Conservation (phyloP, 352 stramenopile species). For the Globisporangium radiosum region DNA sequence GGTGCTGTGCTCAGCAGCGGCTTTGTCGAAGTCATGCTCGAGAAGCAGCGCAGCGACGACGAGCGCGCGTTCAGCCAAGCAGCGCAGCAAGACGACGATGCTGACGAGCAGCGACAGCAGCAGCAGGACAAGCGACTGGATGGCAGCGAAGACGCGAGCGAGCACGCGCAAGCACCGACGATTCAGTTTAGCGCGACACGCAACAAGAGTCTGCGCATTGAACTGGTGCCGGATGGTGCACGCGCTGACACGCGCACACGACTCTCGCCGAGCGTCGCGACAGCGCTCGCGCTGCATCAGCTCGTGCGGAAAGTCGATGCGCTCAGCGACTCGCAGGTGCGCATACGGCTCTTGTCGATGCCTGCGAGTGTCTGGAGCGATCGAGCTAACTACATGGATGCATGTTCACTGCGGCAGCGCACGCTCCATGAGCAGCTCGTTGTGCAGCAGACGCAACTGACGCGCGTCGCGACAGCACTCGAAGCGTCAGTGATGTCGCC, state of each 20-base stretch:
- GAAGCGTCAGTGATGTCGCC: constrained; percentile 9
- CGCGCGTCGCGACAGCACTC: constrained; percentile 25
- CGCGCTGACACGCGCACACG: neutral
- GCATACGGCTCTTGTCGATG: neutral
- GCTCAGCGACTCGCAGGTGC: constrained; percentile 29
- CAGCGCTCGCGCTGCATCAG: constrained; percentile 18
- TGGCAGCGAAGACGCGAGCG: neutral
- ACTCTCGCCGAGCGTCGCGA: constrained; percentile 19
- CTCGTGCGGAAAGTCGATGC: constrained; percentile 29
- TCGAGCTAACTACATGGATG: too few relatives aligned
- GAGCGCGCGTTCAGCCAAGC: constrained; percentile 29
- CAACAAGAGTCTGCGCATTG: constrained; percentile 1
- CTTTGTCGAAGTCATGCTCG: constrained; percentile 68
- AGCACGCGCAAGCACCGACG: too few relatives aligned
- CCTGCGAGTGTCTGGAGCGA: too few relatives aligned
- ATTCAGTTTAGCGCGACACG: too few relatives aligned
- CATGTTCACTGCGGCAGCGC: constrained; percentile 12
- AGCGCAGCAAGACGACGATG: constrained; percentile 4
- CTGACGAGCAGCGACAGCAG: neutral
- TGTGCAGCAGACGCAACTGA: constrained; percentile 32
- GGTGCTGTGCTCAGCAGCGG: constrained; percentile 49
- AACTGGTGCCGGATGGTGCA: constrained; percentile 1
- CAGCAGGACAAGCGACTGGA: neutral
- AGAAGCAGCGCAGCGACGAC: constrained; percentile 46
- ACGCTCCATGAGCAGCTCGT: constrained; percentile 27